Percentiles rank a stretch among this genome's conserved stretches.
These are phyloP conservation scores for Orbilia quercus DNA, from an alignment of 2,329 filamentous ascomycete genomes.

Conservation along the genomic window DNA sequence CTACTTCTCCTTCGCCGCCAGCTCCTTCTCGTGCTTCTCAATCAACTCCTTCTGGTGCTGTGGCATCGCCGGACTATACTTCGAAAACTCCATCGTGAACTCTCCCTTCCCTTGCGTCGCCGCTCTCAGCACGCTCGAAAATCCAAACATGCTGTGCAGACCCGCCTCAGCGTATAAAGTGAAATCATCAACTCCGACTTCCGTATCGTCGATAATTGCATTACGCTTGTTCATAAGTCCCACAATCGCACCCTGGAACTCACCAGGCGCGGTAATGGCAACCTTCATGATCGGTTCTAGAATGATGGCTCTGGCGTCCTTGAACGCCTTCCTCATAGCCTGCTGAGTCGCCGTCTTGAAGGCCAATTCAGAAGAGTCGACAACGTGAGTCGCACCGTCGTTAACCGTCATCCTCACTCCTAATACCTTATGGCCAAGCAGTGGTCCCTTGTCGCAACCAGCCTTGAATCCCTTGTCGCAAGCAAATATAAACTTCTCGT, in stretches of 20 bases:
- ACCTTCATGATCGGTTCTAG: constrained; percentile 99
- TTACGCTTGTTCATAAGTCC: constrained; percentile 96
- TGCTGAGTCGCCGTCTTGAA: constrained; percentile 96
- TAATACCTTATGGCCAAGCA: constrained; percentile 92
- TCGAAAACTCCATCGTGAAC: constrained; percentile 98
- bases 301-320: constrained; percentile 80
- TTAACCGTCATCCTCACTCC: constrained; percentile 91
- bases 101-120: constrained; percentile 98
- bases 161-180: constrained; percentile 91
- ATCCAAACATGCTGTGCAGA: constrained; percentile 97
- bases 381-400: constrained; percentile 96
- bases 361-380: constrained; percentile 94
- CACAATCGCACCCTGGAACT: constrained; percentile 97
- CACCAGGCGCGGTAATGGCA: constrained; percentile 90
- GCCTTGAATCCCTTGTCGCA: constrained; percentile 94
- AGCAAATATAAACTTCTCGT: constrained; percentile 93
- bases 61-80: constrained; percentile 86
- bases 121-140: constrained; percentile 88
- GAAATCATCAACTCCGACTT: constrained; percentile 93
- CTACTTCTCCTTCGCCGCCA: constrained; percentile 70
- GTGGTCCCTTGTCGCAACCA: constrained; percentile 84
- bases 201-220: constrained; percentile 92
- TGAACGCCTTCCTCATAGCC: constrained; percentile 95
- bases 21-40: constrained; percentile 74
- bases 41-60: constrained; percentile 86